These are phyloP conservation scores for Agrocybe chaxingu DNA, from an alignment of 768 basidiomycete species.

Conservation along the genomic window DNA sequence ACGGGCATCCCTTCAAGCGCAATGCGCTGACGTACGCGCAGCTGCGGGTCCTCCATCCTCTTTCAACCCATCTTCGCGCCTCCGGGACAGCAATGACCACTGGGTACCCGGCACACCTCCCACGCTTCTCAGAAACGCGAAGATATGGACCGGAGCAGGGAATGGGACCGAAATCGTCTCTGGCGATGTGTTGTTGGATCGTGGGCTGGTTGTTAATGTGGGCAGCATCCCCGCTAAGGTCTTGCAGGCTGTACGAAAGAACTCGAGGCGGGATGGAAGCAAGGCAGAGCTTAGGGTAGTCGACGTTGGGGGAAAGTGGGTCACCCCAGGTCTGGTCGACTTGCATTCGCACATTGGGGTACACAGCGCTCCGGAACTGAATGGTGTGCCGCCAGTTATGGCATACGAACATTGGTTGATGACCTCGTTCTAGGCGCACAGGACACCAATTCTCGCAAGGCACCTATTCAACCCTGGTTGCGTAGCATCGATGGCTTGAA, in stretches of 20 bases:
- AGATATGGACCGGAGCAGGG: conserved; percentile 71
- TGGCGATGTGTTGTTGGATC: conserved; percentile 61
- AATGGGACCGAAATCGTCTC: conserved; percentile 53
- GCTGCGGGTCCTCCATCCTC: conserved; percentile 23
- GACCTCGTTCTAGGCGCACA: conserved; percentile 29
- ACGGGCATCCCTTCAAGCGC: conserved; percentile 5
- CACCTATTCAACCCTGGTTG: conserved; percentile 57
- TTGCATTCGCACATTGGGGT: conserved; percentile 45
- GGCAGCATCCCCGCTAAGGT: conserved; percentile 32
- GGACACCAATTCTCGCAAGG: conserved; percentile 57
- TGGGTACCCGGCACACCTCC: conserved; percentile 50
- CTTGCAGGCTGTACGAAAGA: conserved; percentile 9
- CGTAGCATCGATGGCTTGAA: conserved; percentile 72
- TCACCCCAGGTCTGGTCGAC: conserved; percentile 41
- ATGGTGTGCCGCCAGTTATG: conserved; percentile 18
- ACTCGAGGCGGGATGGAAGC: conserved; percentile 2
- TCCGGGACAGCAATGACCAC: conserved; percentile 43
- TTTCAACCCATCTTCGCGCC: conserved; percentile 12
- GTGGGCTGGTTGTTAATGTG: conserved; percentile 59
- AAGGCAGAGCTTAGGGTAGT: conserved; percentile 30
- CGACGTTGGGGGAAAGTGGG: conserved; percentile 65
- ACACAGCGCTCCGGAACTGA: conserved; percentile 25
- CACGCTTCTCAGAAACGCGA: conserved; percentile 62
- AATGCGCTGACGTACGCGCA: conserved; percentile 16
- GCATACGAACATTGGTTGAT: not conserved